These are phyloP conservation scores for Diaporthe amygdali DNA, from an alignment of 2,329 filamentous ascomycete genomes.

Conservation along the genomic window DNA sequence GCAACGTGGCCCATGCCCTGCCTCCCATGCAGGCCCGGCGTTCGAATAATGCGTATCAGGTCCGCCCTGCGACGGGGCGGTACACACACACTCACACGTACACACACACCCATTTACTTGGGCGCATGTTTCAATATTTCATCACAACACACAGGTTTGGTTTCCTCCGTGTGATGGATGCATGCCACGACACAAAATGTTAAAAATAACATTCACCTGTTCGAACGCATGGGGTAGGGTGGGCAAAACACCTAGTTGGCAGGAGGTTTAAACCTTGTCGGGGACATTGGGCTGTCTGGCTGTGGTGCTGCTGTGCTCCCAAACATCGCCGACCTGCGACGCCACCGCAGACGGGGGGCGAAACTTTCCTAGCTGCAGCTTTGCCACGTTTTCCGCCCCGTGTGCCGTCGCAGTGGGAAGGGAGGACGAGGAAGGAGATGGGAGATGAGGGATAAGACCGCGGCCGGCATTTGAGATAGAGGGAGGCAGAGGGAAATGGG, in stretches of 20 bases:
- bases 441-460: neutral
- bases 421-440: neutral
- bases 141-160: conserved; percentile 3
- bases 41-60: conserved; percentile 13
- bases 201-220: neutral
- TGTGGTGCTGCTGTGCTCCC: neutral
- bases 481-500: neutral
- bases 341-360: neutral
- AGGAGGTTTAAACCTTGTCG: neutral
- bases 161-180: neutral
- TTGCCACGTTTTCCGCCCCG: conserved; percentile 16
- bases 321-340: neutral
- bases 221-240: conserved; percentile 6
- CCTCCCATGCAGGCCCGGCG: neutral
- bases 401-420: conserved; percentile 12
- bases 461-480: neutral
- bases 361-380: conserved; percentile 14
- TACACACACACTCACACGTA: neutral
- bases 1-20: neutral
- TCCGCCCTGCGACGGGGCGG: conserved; percentile 5
- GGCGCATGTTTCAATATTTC: conserved; percentile 15
- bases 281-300: neutral
- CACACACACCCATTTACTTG: neutral
- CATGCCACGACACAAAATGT: neutral
- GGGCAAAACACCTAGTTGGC: neutral